Evolutionary conservation across 202 grass and related monocot genomes (phyloP).

Genomic region (Alloteropsis angusta): DNA sequence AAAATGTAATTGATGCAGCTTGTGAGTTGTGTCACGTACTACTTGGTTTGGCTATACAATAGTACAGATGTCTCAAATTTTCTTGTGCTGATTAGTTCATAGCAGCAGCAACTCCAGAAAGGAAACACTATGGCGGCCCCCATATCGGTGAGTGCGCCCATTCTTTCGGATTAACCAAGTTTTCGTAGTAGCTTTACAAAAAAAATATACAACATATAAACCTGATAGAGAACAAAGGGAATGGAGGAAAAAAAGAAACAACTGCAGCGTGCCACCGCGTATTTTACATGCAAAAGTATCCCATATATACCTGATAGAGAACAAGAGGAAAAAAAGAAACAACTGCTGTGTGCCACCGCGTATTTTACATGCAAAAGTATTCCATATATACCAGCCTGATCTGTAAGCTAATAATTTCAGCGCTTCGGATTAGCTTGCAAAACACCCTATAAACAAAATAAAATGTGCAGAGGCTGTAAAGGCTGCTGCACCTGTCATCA

Average conservation of each 20-base stretch:
- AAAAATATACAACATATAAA: slow-evolving; percentile 26
- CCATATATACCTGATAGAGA: not conserved
- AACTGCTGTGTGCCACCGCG: not conserved
- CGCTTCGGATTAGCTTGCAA: slow-evolving; percentile 9
- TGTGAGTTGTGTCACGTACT: not conserved
- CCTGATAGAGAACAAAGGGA: not conserved
- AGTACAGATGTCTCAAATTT: not conserved
- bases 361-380: slow-evolving; percentile 34
- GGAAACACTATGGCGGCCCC: not conserved
- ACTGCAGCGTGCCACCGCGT: not conserved
- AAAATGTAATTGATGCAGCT: not conserved
- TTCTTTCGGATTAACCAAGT: not conserved
- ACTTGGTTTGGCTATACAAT: not conserved
- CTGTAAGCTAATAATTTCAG: slow-evolving; percentile 17
- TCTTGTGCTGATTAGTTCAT: not conserved
- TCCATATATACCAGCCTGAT: slow-evolving; percentile 14
- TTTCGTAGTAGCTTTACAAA: slow-evolving; percentile 26
- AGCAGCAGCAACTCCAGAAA: not conserved
- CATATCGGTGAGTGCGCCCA: not conserved
- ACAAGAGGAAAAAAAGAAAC: not conserved
- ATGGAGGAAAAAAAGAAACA: not conserved
- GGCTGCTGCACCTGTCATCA: slow-evolving; percentile 31
- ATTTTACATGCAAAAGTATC: slow-evolving; percentile 32
- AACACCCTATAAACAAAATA: slow-evolving; percentile 33
- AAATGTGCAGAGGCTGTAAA: slow-evolving; percentile 16